These are phyloP conservation scores for Byssothecium circinans DNA, from an alignment of 2,329 filamentous ascomycete species.

Conservation along the genomic window DNA sequence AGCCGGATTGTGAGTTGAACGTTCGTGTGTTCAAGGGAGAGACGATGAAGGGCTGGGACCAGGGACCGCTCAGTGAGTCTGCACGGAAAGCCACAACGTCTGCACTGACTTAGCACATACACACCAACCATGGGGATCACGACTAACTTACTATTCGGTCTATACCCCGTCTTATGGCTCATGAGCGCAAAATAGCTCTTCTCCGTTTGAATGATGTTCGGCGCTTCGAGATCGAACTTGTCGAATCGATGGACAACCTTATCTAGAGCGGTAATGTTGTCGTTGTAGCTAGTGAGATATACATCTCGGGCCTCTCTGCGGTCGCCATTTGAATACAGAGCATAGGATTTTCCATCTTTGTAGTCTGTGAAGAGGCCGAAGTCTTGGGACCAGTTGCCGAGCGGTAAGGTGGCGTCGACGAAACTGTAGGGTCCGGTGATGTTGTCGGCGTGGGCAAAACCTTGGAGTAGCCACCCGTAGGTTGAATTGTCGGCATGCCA, in stretches of 20 bases:
- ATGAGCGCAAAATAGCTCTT: conserved; percentile 62
- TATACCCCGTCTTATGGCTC: conserved; percentile 65
- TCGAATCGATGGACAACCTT: conserved; percentile 58
- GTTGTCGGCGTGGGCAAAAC: conserved; percentile 56
- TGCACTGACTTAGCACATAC: conserved; percentile 11
- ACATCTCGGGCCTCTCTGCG: conserved; percentile 58
- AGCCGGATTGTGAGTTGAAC: conserved; percentile 58
- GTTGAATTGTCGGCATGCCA: conserved; percentile 64
- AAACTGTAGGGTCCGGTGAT: conserved; percentile 59
- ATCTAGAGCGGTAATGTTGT: conserved; percentile 55
- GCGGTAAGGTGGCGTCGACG: conserved; percentile 55
- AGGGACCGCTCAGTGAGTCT: conserved; percentile 54
- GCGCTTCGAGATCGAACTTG: conserved; percentile 63
- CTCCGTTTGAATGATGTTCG: conserved; percentile 63
- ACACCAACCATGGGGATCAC: conserved; percentile 5
- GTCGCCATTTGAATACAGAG: conserved; percentile 64
- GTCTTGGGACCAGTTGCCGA: conserved; percentile 66
- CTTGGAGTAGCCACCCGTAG: conserved; percentile 60
- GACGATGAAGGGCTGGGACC: conserved; percentile 59
- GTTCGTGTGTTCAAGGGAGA: conserved; percentile 55
- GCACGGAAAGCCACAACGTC: conserved; percentile 60
- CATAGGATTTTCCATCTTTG: conserved; percentile 59
- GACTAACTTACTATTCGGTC: conserved; percentile 55
- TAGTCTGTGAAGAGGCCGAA: conserved; percentile 64
- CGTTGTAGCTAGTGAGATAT: conserved; percentile 59